These are phyloP conservation scores for Epichloe sibirici DNA, from an alignment of 2,329 filamentous ascomycete genomes.

Conservation along the genomic window DNA sequence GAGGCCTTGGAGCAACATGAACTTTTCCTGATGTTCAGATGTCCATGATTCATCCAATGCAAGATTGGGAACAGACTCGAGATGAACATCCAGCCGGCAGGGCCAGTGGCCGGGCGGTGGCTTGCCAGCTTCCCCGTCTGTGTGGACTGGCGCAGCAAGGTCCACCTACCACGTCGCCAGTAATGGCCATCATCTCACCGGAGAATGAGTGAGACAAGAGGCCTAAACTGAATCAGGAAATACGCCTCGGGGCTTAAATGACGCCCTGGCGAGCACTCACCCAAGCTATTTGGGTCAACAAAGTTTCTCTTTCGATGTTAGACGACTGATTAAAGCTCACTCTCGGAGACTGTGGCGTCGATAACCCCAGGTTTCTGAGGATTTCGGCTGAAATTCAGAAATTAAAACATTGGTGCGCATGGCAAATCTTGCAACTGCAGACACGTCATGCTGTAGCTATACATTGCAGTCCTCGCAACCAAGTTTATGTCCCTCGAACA, in stretches of 20 bases:
- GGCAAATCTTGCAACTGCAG: too few species aligned
- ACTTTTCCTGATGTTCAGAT: neutral
- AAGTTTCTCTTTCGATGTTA: neutral
- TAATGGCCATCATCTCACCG: neutral
- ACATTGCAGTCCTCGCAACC: too few species aligned
- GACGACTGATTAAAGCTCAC: too few species aligned
- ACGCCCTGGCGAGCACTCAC: neutral
- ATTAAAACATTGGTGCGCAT: too few species aligned
- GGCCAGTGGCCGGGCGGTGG: neutral
- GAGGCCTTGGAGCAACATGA: too few species aligned
- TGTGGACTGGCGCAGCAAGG: neutral
- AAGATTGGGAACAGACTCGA: neutral
- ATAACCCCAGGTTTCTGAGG: neutral
- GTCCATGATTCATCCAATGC: neutral
- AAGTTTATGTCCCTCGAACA: too few species aligned
- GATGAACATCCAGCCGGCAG: neutral
- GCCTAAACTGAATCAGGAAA: slow-evolving; percentile 1
- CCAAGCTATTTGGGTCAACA: neutral
- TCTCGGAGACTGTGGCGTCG: neutral
- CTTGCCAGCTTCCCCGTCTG: neutral
- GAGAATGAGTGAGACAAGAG: slow-evolving; percentile 3
- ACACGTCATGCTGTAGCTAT: too few species aligned
- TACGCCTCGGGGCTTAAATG: neutral
- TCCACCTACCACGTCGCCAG: neutral
- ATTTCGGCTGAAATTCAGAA: too few species aligned